Evolutionary conservation across 805 yeast species (phyloP).

Genomic region (Wickerhamiella galacta): DNA sequence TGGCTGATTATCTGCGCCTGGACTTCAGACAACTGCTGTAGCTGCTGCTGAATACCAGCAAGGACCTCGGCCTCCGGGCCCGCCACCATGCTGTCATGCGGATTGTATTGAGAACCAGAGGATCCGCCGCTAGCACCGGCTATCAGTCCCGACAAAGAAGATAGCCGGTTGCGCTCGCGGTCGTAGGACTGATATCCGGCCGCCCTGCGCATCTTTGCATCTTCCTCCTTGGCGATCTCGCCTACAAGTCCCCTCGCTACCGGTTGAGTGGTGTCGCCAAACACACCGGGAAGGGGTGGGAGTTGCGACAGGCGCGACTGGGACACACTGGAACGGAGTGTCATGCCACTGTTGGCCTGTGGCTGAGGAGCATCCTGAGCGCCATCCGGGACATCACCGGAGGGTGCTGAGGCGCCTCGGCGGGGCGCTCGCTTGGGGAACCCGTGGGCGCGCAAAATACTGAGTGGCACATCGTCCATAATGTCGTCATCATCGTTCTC

Average conservation of each 20-base stretch:
- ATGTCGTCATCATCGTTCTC: slow-evolving; percentile 22
- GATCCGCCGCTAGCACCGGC: not conserved
- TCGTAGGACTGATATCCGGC: slow-evolving; percentile 1
- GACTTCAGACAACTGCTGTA: slow-evolving; percentile 21
- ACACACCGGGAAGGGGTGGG: slow-evolving; percentile 15
- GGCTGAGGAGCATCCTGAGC: slow-evolving; percentile 2
- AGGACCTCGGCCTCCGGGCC: slow-evolving; percentile 5
- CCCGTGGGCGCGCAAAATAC: slow-evolving; percentile 25
- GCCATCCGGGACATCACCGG: too few relatives aligned
- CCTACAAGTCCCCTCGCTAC: slow-evolving; percentile 24
- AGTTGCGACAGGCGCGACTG: not conserved
- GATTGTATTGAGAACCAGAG: slow-evolving; percentile 2
- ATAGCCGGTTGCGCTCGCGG: slow-evolving; percentile 1
- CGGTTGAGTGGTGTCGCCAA: slow-evolving; percentile 8
- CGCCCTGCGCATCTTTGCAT: slow-evolving; percentile 19
- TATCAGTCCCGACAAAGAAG: not conserved
- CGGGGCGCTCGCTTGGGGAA: slow-evolving; percentile 18
- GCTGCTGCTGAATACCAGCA: slow-evolving; percentile 18
- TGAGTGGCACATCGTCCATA: slow-evolving; percentile 26
- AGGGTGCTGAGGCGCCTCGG: too few relatives aligned
- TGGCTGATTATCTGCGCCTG: slow-evolving; percentile 16
- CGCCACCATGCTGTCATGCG: not conserved
- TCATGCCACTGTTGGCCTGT: not conserved
- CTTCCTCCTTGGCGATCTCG: slow-evolving; percentile 26
- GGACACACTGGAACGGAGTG: not conserved